Percentiles rank a stretch among this genome's conserved stretches.
Evolutionary conservation across 805 yeast species (phyloP).

Genomic region (Starmerella tilneyi): DNA sequence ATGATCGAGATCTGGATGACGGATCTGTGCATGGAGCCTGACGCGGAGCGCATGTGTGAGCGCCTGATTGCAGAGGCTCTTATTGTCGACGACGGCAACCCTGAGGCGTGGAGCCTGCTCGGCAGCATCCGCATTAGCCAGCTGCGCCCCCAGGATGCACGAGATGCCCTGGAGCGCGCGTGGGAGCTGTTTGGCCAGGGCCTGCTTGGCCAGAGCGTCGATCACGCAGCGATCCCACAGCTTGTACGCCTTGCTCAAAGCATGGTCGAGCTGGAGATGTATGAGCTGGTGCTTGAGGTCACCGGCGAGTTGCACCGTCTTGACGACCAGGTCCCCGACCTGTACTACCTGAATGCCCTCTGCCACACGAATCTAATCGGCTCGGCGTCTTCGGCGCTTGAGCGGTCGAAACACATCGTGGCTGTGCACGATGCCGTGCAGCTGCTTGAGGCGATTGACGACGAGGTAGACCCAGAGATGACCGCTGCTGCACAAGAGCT

Average conservation of each 20-base stretch:
- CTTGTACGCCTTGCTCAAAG: slow-evolving; percentile 61
- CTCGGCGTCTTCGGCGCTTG: slow-evolving; percentile 6
- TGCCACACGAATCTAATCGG: slow-evolving; percentile 36
- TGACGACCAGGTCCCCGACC: slow-evolving; percentile 75
- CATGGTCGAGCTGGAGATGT: slow-evolving; percentile 65
- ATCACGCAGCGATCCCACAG: slow-evolving; percentile 49
- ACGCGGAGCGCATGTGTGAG: slow-evolving; percentile 77
- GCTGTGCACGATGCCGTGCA: slow-evolving; percentile 36
- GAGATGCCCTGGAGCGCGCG: slow-evolving; percentile 50
- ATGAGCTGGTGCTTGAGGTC: slow-evolving; percentile 58
- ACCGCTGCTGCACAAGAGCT: slow-evolving; percentile 43
- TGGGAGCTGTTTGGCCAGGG: slow-evolving; percentile 59
- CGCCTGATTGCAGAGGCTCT: slow-evolving; percentile 55
- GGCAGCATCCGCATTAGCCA: slow-evolving; percentile 88
- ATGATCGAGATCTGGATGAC: slow-evolving; percentile 92
- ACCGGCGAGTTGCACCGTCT: slow-evolving; percentile 58
- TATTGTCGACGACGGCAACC: slow-evolving; percentile 42
- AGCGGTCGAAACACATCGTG: slow-evolving; percentile 32
- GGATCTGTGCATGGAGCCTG: slow-evolving; percentile 85
- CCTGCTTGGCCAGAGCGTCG: slow-evolving; percentile 30
- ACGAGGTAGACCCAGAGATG: slow-evolving; percentile 28
- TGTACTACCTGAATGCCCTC: slow-evolving; percentile 73
- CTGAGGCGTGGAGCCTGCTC: slow-evolving; percentile 72
- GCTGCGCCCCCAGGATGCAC: slow-evolving; percentile 63
- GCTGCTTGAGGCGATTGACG: slow-evolving; percentile 35